Conservation (phyloP, 331 rosid genomes). For the Prunus yedoensis region DNA sequence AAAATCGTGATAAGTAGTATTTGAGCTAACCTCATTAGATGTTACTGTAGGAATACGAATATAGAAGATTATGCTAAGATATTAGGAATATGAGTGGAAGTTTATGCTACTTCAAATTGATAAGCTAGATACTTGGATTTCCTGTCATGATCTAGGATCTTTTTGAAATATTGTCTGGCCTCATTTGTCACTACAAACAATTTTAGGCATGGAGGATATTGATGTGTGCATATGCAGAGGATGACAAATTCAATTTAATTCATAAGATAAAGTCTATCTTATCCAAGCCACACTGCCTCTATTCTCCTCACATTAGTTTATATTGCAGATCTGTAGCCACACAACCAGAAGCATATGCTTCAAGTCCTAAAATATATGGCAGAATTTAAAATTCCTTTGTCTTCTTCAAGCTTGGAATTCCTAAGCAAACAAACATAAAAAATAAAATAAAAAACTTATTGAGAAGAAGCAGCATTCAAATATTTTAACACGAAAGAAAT, state of each 20-base stretch:
- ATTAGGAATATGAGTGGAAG: background rate
- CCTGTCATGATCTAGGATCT: background rate
- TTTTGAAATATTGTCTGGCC: background rate
- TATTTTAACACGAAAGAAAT: background rate
- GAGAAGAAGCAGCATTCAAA: background rate
- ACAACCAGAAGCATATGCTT: slow-evolving; percentile 12
- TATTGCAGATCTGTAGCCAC: background rate
- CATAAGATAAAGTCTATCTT: background rate
- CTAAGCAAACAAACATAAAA: background rate
- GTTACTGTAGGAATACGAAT: background rate
- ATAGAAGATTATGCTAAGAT: background rate
- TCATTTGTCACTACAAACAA: background rate
- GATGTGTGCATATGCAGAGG: background rate
- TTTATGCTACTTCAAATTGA: no score
- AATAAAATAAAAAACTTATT: background rate
- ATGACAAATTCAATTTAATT: background rate
- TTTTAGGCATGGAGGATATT: background rate
- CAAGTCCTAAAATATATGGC: slow-evolving; percentile 1
- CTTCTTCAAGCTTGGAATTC: slow-evolving; percentile 8
- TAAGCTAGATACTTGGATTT: no score
- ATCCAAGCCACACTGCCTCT: slow-evolving; percentile 14
- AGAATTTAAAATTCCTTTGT: background rate
- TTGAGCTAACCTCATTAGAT: background rate
- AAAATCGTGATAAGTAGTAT: background rate
- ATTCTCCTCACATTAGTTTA: slow-evolving; percentile 8